phyloP scores from a whole-genome alignment of 2,329 filamentous ascomycete species.

The Aspergillus tanneri region DNA sequence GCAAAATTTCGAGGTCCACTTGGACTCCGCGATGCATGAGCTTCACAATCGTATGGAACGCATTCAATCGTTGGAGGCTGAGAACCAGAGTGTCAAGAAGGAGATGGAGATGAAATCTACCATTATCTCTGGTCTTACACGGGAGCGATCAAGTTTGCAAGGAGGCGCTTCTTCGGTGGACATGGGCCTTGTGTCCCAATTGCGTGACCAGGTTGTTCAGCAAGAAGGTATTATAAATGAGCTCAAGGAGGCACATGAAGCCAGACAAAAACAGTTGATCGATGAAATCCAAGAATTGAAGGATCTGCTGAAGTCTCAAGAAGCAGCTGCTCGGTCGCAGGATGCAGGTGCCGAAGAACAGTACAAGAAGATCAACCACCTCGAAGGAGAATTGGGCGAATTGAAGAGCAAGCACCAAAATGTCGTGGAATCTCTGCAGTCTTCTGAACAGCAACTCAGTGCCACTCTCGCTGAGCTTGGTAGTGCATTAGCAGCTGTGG shows the following conservation, averaged over 20 bases:
- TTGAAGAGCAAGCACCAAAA: slow-evolving; percentile 77
- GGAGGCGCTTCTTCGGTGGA: slow-evolving; percentile 72
- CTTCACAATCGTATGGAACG: slow-evolving; percentile 82
- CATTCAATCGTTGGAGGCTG: slow-evolving; percentile 84
- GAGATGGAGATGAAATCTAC: slow-evolving; percentile 97
- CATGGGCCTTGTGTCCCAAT: slow-evolving; percentile 81
- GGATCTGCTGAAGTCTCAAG: slow-evolving; percentile 48
- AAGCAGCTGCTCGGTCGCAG: slow-evolving; percentile 35
- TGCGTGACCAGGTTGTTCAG: slow-evolving; percentile 84
- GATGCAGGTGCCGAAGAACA: slow-evolving; percentile 44
- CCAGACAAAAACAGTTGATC: slow-evolving; percentile 71
- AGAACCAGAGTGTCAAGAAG: slow-evolving; percentile 78
- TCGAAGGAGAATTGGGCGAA: slow-evolving; percentile 68
- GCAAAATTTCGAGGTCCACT: slow-evolving; percentile 88
- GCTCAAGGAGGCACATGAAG: slow-evolving; percentile 70
- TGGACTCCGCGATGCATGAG: slow-evolving; percentile 91
- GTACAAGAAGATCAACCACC: slow-evolving; percentile 59
- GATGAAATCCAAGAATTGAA: slow-evolving; percentile 70
- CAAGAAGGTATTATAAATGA: slow-evolving; percentile 77
- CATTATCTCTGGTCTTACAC: slow-evolving; percentile 89
- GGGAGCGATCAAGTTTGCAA: slow-evolving; percentile 88
- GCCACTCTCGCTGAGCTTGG: slow-evolving; percentile 74
- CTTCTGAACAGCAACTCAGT: slow-evolving; percentile 70
- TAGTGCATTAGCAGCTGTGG: slow-evolving; percentile 57
- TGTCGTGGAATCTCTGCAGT: slow-evolving; percentile 68